A percentile compares a stretch with the other conserved stretches of the same genome.
These are phyloP conservation scores for Coccomyxa sp. DNA, from an alignment of 139 green algal species.

Conservation along the genomic window DNA sequence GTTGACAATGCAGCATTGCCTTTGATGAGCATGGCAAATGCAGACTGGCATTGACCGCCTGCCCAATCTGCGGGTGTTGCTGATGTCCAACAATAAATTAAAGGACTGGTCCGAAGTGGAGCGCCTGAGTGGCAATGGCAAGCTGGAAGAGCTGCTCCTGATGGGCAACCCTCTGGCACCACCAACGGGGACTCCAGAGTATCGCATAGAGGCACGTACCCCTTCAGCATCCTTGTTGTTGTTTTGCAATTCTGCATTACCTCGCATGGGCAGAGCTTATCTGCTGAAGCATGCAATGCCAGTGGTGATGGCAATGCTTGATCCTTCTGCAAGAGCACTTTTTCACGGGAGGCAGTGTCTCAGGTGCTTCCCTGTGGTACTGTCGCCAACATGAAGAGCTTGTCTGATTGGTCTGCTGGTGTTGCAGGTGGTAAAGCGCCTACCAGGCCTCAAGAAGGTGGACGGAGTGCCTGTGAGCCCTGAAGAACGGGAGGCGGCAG, in stretches of 20 bases:
- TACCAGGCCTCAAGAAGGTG: slow-evolving; percentile 88
- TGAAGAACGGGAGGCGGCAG: slow-evolving; percentile 72
- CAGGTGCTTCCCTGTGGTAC: too few relatives aligned
- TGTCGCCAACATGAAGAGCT: too few relatives aligned
- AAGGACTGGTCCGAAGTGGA: slow-evolving; percentile 75
- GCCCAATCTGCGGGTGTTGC: slow-evolving; percentile 73
- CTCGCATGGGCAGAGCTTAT: neutral
- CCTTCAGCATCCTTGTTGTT: neutral
- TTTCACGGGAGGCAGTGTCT: too few relatives aligned
- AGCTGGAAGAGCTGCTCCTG: slow-evolving; percentile 85
- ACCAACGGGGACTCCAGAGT: slow-evolving; percentile 70
- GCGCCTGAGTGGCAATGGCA: slow-evolving; percentile 41
- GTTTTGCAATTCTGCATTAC: neutral
- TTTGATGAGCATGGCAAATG: neutral
- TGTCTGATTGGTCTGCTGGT: neutral
- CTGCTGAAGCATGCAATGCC: neutral
- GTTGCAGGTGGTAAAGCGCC: slow-evolving; percentile 67
- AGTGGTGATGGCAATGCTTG: neutral
- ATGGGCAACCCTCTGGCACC: slow-evolving; percentile 82
- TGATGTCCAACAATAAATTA: slow-evolving; percentile 88
- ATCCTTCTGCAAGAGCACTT: neutral
- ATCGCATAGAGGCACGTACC: slow-evolving; percentile 52
- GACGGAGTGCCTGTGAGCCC: slow-evolving; percentile 83
- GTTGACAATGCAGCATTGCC: neutral
- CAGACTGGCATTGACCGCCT: slow-evolving; percentile 83